Evolutionary conservation across 139 green algal species (phyloP).

Genomic region (Pedinophyceae sp.): DNA sequence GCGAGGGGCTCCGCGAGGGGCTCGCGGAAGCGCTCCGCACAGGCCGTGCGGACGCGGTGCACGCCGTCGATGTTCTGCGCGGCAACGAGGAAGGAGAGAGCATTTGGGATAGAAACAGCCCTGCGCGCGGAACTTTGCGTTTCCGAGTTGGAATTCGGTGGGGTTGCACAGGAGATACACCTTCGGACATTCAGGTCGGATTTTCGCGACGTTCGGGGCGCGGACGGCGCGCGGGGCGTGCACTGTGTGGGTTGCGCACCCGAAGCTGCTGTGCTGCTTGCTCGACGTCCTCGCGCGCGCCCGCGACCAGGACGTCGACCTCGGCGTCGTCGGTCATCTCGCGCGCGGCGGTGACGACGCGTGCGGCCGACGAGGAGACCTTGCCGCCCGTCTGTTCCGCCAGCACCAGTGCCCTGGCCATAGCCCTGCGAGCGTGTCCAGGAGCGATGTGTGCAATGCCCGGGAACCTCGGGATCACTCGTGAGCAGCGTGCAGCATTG

Average conservation of each 20-base stretch:
- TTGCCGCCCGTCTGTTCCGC: slow-evolving; percentile 20
- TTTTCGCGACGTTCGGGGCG: not conserved
- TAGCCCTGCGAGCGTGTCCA: too few species aligned
- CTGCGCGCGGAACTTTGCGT: not conserved
- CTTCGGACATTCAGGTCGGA: not conserved
- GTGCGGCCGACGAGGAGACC: slow-evolving; percentile 16
- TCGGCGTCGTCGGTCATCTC: slow-evolving; percentile 9
- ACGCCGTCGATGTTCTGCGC: not conserved
- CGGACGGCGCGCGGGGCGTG: not conserved
- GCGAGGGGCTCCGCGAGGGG: slow-evolving; percentile 41
- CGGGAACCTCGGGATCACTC: too few species aligned
- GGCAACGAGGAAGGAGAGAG: too few species aligned
- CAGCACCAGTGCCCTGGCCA: slow-evolving; percentile 23
- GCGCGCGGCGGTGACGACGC: slow-evolving; percentile 14
- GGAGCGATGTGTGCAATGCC: too few species aligned
- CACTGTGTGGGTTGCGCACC: not conserved
- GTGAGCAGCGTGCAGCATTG: too few species aligned
- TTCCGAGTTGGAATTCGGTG: not conserved
- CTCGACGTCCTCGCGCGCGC: slow-evolving; percentile 4
- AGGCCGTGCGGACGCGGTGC: slow-evolving; percentile 36
- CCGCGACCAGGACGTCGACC: slow-evolving; percentile 18
- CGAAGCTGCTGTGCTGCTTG: slow-evolving; percentile 3
- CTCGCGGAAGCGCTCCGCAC: slow-evolving; percentile 31
- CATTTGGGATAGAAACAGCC: not conserved
- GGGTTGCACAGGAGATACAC: not conserved